phyloP scores from a whole-genome alignment of 306 rosid species.

The Cyclanthera cordifolia region DNA sequence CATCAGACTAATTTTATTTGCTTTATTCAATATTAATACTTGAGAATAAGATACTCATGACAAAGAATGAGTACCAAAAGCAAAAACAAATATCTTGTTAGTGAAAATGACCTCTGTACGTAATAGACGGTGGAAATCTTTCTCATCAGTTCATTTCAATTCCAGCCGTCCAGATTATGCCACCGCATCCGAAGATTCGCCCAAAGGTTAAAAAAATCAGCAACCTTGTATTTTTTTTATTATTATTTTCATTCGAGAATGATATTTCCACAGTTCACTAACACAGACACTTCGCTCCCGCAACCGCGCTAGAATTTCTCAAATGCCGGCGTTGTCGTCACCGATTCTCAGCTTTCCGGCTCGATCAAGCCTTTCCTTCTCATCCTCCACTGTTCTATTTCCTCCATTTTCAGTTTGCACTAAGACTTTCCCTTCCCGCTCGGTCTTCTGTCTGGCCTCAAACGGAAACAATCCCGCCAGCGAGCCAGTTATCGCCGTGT shows the following conservation, averaged over 20 bases:
- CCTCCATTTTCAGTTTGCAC: conserved; percentile 19
- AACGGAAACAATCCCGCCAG: conserved; percentile 15
- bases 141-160: neutral
- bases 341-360: conserved; percentile 15
- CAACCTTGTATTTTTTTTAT: neutral
- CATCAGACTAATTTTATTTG: too few species aligned
- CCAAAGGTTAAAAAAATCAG: neutral
- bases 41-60: too few species aligned
- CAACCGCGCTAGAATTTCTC: neutral
- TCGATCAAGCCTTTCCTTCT: conserved; percentile 18
- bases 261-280: neutral
- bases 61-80: too few species aligned
- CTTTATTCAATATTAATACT: too few species aligned
- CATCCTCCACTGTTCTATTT: conserved; percentile 10
- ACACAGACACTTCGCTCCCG: neutral
- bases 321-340: conserved; percentile 31
- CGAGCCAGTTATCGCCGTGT: conserved; percentile 18
- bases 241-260: too few species aligned
- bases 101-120: too few species aligned
- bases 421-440: neutral
- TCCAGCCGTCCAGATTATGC: neutral
- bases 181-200: neutral
- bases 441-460: conserved; percentile 6
- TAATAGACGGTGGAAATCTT: too few species aligned
- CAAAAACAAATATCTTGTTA: too few species aligned